Evolutionary conservation across 2,329 filamentous ascomycete species (phyloP).

Genomic region (Fusarium sp.): DNA sequence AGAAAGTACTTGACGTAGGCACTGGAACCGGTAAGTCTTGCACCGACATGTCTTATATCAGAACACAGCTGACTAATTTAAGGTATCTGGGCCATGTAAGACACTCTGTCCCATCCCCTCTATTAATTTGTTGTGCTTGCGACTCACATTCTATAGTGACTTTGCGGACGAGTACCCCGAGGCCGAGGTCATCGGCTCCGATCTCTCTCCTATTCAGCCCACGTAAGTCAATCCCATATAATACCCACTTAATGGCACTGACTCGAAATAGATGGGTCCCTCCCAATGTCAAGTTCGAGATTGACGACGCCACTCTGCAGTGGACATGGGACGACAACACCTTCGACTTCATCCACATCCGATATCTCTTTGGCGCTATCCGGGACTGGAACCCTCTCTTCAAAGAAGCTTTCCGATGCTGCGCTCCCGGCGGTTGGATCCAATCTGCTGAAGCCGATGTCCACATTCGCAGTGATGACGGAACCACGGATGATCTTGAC

Average conservation of each 20-base stretch:
- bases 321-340: slow-evolving; percentile 41
- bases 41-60: accelerated
- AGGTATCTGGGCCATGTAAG: slow-evolving; percentile 49
- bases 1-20: slow-evolving; percentile 46
- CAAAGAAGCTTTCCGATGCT: slow-evolving; percentile 41
- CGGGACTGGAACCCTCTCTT: slow-evolving; percentile 32
- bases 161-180: slow-evolving; percentile 43
- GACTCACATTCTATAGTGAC: slow-evolving; percentile 19
- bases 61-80: background rate
- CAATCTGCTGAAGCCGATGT: slow-evolving; percentile 43
- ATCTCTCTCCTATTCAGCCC: slow-evolving; percentile 44
- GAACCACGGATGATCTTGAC: slow-evolving; percentile 35
- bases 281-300: slow-evolving; percentile 44
- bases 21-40: slow-evolving; percentile 39
- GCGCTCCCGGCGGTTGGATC: slow-evolving; percentile 37
- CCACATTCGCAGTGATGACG: slow-evolving; percentile 42
- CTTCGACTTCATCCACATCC: slow-evolving; percentile 45
- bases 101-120: accelerated
- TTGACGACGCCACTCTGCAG: slow-evolving; percentile 39
- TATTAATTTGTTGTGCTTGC: no score
- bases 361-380: slow-evolving; percentile 45
- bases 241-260: background rate
- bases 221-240: background rate
- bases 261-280: slow-evolving; percentile 31
- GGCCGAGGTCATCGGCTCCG: slow-evolving; percentile 41